Evolutionary conservation across 208 protist genomes (phyloP).

Genomic region (Leishmania arabica): DNA sequence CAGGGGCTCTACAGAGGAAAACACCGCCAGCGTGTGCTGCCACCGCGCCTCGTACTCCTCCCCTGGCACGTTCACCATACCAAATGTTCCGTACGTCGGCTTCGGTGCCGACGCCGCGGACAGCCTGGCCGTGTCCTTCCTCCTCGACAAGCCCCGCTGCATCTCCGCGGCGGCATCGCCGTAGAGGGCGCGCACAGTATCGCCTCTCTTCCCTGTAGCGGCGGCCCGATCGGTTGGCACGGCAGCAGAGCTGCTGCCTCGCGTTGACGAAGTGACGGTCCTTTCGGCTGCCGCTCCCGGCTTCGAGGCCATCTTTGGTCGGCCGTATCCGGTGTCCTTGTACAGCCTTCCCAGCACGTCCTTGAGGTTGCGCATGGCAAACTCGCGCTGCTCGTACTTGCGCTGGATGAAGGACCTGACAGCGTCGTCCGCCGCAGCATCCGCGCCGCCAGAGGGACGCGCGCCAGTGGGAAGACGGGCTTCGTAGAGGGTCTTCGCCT

Average conservation of each 20-base stretch:
- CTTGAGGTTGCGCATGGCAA: slow-evolving; percentile 51
- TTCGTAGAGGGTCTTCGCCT: slow-evolving; percentile 65
- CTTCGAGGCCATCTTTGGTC: slow-evolving; percentile 2
- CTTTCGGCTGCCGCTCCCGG: not conserved
- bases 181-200: slow-evolving; percentile 41
- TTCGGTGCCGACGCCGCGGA: slow-evolving; percentile 13
- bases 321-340: slow-evolving; percentile 75
- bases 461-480: slow-evolving; percentile 33
- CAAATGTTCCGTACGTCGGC: slow-evolving; percentile 73
- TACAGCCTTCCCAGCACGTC: slow-evolving; percentile 45
- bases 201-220: slow-evolving; percentile 52
- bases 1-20: slow-evolving; percentile 25
- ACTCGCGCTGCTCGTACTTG: slow-evolving; percentile 76
- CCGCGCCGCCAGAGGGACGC: not conserved
- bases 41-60: slow-evolving; percentile 63
- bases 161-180: slow-evolving; percentile 29
- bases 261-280: not conserved
- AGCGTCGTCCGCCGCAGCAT: slow-evolving; percentile 36
- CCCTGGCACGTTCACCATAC: slow-evolving; percentile 72
- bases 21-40: slow-evolving; percentile 42
- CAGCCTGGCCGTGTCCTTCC: not conserved
- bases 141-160: not conserved
- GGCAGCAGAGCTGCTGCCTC: not conserved
- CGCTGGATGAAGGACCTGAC: slow-evolving; percentile 58
- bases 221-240: slow-evolving; percentile 19